Evolutionary conservation across 345 rosid species (phyloP), one percentile per base, ranked within the genome.

Genomic region (Xanthoceras sorbifolium): DNA sequence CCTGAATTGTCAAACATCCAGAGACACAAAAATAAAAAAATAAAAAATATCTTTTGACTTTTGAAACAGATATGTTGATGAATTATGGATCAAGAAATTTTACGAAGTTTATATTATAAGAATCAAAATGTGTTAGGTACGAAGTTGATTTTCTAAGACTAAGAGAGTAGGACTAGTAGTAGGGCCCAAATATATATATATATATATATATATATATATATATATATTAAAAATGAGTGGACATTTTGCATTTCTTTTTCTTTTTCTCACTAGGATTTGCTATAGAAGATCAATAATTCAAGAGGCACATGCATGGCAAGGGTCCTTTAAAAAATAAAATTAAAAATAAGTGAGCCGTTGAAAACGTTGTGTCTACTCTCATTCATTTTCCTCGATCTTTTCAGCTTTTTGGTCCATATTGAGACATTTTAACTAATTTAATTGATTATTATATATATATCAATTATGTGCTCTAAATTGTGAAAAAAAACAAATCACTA

Each of bases 221-320:
- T n/a, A n/a, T n/a, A n/a, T n/a, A n/a, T n/a, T 55, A 70, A 63
- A 74, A 71, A 60, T 14, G 60, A 69, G 78, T 44, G 78, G 77
- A 69, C 82, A 61, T 26, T 73, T 76, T 66, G 12, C 72, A 36
- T 36, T 36, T 36, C 40, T 36, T 50, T 3, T 17, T 50, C 9
- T 46, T 3, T 18, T 36, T 66, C 50, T 67, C 72, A n/a, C 48
- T 67, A 42, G 64, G 83, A 79, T 61, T 74, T 36, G 88, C 36
- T 32, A 42, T 12, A 15, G 15, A 18, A 17, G 8, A 4, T 50
- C 74, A 77, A 81, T 78, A 79, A 81, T 83, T 76, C 78, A 50
- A 66, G 54, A 1, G 40, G 75, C 89, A 80, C 87, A 86, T 86
- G 85, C 83, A 81, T 17, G 15, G 55, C 55, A 50, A 50, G 55